A percentile compares a stretch with the other conserved stretches of the same genome.
Conservation (phyloP, 352 stramenopile species). For the Pythium vanterpoolii region DNA sequence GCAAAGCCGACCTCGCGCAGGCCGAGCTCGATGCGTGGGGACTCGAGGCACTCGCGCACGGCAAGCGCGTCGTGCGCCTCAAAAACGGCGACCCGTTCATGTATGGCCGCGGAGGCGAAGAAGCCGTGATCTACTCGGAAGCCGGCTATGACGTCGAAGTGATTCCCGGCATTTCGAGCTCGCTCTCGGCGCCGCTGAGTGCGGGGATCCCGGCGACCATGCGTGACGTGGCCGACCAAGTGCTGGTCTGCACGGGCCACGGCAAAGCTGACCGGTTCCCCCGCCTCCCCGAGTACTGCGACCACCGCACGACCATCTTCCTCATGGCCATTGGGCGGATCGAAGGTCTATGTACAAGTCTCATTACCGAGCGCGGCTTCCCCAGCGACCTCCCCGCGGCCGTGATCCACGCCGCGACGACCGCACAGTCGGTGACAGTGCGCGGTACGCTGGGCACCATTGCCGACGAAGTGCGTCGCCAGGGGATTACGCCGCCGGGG, state of each 20-base stretch:
- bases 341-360: slow-evolving; percentile 75
- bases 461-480: slow-evolving; percentile 75
- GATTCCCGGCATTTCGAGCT: slow-evolving; percentile 93
- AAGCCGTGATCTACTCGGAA: slow-evolving; percentile 81
- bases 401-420: slow-evolving; percentile 93
- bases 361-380: slow-evolving; percentile 85
- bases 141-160: slow-evolving; percentile 81
- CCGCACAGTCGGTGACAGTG: slow-evolving; percentile 84
- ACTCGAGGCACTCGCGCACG: slow-evolving; percentile 75
- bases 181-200: slow-evolving; percentile 92
- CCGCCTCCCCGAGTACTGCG: slow-evolving; percentile 94
- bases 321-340: slow-evolving; percentile 96
- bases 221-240: slow-evolving; percentile 93
- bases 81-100: slow-evolving; percentile 99
- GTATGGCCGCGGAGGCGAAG: slow-evolving; percentile 94
- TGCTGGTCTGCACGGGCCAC: slow-evolving; percentile 92
- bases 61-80: slow-evolving; percentile 92
- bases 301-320: slow-evolving; percentile 96
- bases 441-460: slow-evolving; percentile 90
- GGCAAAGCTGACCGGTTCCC: slow-evolving; percentile 89
- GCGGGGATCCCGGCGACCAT: slow-evolving; percentile 95
- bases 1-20: slow-evolving; percentile 92
- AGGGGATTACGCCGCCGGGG: slow-evolving; percentile 88
- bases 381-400: slow-evolving; percentile 88
- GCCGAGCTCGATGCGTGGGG: slow-evolving; percentile 94